Percentiles rank a stretch among this genome's conserved stretches.
Evolutionary conservation across 202 grass and related monocot genomes (phyloP).

Genomic region (Sporobolus alterniflorus): DNA sequence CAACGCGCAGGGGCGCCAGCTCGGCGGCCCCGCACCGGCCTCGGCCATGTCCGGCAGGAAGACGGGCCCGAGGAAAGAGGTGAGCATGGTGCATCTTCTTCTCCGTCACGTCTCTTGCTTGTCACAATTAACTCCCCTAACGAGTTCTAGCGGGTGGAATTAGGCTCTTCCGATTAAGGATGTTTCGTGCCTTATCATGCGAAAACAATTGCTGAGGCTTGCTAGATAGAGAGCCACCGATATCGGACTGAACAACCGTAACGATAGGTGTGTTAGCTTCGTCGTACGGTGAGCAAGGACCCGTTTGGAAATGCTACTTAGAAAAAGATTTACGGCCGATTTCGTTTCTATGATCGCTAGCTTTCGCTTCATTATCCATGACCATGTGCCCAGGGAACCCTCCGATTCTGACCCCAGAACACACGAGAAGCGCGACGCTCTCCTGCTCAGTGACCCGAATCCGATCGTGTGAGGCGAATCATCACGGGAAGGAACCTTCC

Average conservation of each 20-base stretch:
- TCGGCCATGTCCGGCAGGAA: conserved; percentile 42
- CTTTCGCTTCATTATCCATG: not conserved
- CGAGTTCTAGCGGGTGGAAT: not conserved
- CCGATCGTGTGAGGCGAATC: not conserved
- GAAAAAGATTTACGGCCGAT: too few species aligned
- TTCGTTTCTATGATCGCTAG: too few species aligned
- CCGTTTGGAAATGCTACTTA: not conserved
- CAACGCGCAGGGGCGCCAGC: not conserved
- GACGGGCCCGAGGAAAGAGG: conserved; percentile 63
- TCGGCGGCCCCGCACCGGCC: not conserved
- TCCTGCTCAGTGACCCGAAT: not conserved
- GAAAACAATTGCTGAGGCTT: not conserved
- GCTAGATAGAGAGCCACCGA: too few species aligned
- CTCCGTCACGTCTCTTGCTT: not conserved
- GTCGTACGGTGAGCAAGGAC: not conserved
- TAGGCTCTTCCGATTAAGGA: not conserved
- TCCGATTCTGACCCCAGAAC: not conserved
- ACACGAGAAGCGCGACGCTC: not conserved
- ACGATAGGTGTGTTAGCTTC: not conserved
- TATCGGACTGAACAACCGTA: not conserved
- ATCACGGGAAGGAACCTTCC: not conserved
- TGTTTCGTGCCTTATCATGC: not conserved
- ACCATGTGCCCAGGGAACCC: not conserved
- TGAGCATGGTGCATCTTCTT: conserved; percentile 7
- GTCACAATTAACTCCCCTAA: not conserved